A percentile compares a stretch with the other conserved stretches of the same genome.
Evolutionary conservation across 192 early-diverging fungal genomes (phyloP).

Genomic region (Gonapodya prolifera): DNA sequence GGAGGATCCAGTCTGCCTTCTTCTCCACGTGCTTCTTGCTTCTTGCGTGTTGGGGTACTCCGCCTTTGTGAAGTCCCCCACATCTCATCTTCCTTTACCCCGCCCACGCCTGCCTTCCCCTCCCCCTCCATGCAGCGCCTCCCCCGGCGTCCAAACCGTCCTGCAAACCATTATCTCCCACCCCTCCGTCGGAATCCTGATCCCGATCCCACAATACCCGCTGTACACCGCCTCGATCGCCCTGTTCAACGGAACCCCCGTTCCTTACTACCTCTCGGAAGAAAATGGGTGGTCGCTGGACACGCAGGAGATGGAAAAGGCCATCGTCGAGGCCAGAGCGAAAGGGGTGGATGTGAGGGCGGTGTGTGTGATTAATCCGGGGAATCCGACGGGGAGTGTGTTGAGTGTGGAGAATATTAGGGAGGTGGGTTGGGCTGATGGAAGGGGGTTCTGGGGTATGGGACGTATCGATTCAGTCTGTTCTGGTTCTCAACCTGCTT

Average conservation of each 20-base stretch:
- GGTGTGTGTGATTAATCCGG: conserved; percentile 93
- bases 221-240: conserved; percentile 89
- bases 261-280: conserved; percentile 91
- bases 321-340: conserved; percentile 46
- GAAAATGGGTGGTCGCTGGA: conserved; percentile 67
- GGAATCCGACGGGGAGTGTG: conserved; percentile 94
- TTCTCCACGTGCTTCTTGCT: conserved; percentile 7
- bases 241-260: conserved; percentile 68
- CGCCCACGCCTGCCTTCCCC: background rate
- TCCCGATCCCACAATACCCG: conserved; percentile 98
- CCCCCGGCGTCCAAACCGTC: conserved; percentile 82
- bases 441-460: background rate
- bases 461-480: background rate
- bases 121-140: conserved; percentile 69
- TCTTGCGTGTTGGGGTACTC: background rate
- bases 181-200: conserved; percentile 85
- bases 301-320: conserved; percentile 46
- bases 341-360: conserved; percentile 81
- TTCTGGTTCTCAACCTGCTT: background rate
- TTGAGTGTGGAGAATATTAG: conserved; percentile 69
- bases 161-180: conserved; percentile 74
- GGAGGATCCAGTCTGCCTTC: no score
- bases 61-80: conserved; percentile 1
- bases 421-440: conserved; percentile 27
- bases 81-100: no score